Conservation (phyloP, 106 monocot genomes). For the Dendrobium chrysotoxum region DNA sequence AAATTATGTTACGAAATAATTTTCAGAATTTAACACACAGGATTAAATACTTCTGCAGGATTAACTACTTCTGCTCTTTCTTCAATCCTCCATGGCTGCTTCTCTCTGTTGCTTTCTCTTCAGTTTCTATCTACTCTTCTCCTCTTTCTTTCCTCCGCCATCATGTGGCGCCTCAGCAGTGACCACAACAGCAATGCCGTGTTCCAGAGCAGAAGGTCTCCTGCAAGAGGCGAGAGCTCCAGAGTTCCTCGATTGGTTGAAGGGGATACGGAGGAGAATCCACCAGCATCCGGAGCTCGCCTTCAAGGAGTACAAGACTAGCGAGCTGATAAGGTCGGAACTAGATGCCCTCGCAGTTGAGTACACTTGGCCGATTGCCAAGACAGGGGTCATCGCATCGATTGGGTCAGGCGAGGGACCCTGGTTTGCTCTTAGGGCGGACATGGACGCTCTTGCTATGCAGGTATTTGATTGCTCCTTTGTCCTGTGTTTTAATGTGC, state of each 20-base stretch:
- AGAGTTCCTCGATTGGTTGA: constrained; percentile 51
- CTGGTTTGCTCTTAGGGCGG: constrained; percentile 48
- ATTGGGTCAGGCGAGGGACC: constrained; percentile 64
- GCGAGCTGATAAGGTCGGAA: constrained; percentile 47
- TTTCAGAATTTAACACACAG: too few relatives aligned
- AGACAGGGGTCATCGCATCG: constrained; percentile 63
- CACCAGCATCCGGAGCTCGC: constrained; percentile 77
- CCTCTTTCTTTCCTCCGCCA: not conserved
- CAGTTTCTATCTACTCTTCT: not conserved
- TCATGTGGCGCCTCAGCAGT: not conserved
- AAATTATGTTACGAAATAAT: too few relatives aligned
- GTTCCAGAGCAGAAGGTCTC: not conserved
- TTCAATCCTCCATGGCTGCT: not conserved
- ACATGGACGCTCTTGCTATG: constrained; percentile 67
- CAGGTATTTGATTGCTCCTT: constrained; percentile 26
- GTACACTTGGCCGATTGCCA: constrained; percentile 66
- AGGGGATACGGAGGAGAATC: constrained; percentile 38
- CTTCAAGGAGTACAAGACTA: constrained; percentile 59
- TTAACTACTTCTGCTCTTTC: too few relatives aligned
- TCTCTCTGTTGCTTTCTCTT: not conserved
- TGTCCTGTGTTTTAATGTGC: not conserved
- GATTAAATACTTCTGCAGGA: too few relatives aligned
- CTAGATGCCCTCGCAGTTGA: constrained; percentile 51
- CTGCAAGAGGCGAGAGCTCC: constrained; percentile 19
- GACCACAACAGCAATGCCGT: not conserved